Percentiles rank a stretch among this genome's conserved stretches.
These are phyloP conservation scores for Marchantia paleacea DNA, from an alignment of 225 moss, liverwort and hornwort genomes.

Conservation along the genomic window DNA sequence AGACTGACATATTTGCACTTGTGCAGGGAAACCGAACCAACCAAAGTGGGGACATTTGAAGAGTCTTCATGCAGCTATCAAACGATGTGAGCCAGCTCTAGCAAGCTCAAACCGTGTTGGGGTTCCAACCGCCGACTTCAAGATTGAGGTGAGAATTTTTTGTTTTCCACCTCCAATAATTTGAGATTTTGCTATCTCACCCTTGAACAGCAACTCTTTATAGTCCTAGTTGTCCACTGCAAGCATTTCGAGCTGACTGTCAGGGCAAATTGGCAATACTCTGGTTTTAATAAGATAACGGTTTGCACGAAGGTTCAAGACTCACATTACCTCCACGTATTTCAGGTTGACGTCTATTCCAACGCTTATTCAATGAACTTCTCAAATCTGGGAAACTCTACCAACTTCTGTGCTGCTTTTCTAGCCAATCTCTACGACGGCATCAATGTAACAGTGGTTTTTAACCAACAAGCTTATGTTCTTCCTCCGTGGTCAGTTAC, in stretches of 20 bases:
- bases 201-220: neutral
- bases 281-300: too few relatives aligned
- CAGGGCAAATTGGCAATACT: too few relatives aligned
- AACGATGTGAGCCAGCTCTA: conserved; percentile 57
- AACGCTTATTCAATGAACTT: neutral
- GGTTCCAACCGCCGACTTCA: neutral
- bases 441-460: neutral
- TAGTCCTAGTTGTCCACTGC: too few relatives aligned
- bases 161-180: too few relatives aligned
- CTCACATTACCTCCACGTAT: too few relatives aligned
- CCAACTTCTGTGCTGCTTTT: neutral
- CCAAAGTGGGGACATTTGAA: conserved; percentile 84
- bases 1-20: too few relatives aligned
- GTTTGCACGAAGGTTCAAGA: too few relatives aligned
- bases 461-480: conserved; percentile 19
- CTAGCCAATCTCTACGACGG: neutral
- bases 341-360: neutral
- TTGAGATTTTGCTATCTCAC: neutral
- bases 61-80: conserved; percentile 64
- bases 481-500: conserved; percentile 89
- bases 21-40: too few relatives aligned
- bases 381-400: neutral
- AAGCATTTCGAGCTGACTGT: too few relatives aligned
- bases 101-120: conserved; percentile 27
- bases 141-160: neutral